Evolutionary conservation across 2,329 filamentous ascomycete species (phyloP).

Genomic region (Pseudogymnoascus sp.): DNA sequence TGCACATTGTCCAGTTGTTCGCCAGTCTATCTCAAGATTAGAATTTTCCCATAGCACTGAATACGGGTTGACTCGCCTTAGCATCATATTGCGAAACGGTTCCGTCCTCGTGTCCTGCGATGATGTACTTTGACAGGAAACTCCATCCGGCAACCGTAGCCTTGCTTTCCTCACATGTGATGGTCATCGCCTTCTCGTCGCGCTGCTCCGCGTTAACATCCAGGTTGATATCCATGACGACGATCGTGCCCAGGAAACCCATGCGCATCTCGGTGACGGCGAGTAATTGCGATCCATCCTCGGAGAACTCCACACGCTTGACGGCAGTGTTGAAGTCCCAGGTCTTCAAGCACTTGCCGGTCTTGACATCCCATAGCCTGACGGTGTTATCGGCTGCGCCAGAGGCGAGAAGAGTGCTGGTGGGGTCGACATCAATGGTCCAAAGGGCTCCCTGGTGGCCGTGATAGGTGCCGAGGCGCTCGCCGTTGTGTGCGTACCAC

Average conservation of each 20-base stretch:
- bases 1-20: slow-evolving; percentile 74
- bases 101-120: slow-evolving; percentile 94
- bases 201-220: slow-evolving; percentile 78
- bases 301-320: slow-evolving; percentile 95
- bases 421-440: slow-evolving; percentile 95
- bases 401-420: slow-evolving; percentile 83
- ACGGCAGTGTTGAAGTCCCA: slow-evolving; percentile 98
- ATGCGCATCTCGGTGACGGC: slow-evolving; percentile 98
- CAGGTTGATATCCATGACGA: slow-evolving; percentile 81
- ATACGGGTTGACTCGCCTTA: slow-evolving; percentile 51
- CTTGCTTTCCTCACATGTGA: slow-evolving; percentile 93
- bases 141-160: slow-evolving; percentile 96
- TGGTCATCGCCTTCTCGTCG: slow-evolving; percentile 74
- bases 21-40: slow-evolving; percentile 50
- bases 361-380: slow-evolving; percentile 91
- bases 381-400: slow-evolving; percentile 98
- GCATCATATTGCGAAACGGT: slow-evolving; percentile 85
- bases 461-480: slow-evolving; percentile 92
- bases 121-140: slow-evolving; percentile 91
- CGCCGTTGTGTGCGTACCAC: slow-evolving; percentile 97
- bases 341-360: slow-evolving; percentile 85
- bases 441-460: slow-evolving; percentile 97
- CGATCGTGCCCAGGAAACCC: slow-evolving; percentile 89
- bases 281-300: slow-evolving; percentile 83
- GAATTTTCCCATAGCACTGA: slow-evolving; percentile 6